A percentile compares a stretch with the other conserved stretches of the same genome.
phyloP scores from a whole-genome alignment of 2,329 filamentous ascomycete species.

The Colletotrichum tofieldiae region DNA sequence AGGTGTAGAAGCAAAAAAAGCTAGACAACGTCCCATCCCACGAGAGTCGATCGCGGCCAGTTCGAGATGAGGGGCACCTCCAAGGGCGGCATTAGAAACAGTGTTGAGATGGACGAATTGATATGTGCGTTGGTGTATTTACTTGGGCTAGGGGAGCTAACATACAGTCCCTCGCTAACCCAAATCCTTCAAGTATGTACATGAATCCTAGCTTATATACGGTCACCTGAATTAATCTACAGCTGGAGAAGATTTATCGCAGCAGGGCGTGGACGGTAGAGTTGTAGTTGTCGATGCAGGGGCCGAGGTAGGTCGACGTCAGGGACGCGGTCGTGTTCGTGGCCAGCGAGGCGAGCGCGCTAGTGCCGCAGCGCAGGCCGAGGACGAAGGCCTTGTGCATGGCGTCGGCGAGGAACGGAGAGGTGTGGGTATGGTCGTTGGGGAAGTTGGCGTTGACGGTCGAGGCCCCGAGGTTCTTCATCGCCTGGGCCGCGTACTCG shows the following conservation, averaged over 20 bases:
- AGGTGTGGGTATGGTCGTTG: conserved; percentile 76
- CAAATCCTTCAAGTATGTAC: conserved; percentile 18
- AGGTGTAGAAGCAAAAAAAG: background rate
- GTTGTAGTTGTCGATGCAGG: conserved; percentile 47
- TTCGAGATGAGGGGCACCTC: background rate
- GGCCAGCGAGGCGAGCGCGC: conserved; percentile 54
- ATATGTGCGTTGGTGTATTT: conserved; percentile 9
- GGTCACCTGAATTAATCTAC: background rate
- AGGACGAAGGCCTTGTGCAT: conserved; percentile 72
- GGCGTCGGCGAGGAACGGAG: conserved; percentile 67
- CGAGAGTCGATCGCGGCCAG: background rate
- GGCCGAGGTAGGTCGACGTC: conserved; percentile 49
- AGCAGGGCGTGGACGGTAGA: conserved; percentile 41
- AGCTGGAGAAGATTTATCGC: conserved; percentile 9
- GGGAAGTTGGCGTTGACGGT: conserved; percentile 70
- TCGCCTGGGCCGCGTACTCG: conserved; percentile 69
- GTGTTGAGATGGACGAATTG: background rate
- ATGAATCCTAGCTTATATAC: conserved; percentile 16
- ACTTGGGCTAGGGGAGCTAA: background rate
- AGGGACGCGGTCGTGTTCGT: conserved; percentile 53
- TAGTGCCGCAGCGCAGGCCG: conserved; percentile 65
- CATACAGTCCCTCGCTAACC: background rate
- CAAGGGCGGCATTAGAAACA: background rate
- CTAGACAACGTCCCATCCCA: background rate
- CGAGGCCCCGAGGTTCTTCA: conserved; percentile 63